Evolutionary conservation across 2,329 filamentous ascomycete genomes (phyloP), one percentile per base, ranked within the genome.

Genomic region (Hymenoscyphus linearis): DNA sequence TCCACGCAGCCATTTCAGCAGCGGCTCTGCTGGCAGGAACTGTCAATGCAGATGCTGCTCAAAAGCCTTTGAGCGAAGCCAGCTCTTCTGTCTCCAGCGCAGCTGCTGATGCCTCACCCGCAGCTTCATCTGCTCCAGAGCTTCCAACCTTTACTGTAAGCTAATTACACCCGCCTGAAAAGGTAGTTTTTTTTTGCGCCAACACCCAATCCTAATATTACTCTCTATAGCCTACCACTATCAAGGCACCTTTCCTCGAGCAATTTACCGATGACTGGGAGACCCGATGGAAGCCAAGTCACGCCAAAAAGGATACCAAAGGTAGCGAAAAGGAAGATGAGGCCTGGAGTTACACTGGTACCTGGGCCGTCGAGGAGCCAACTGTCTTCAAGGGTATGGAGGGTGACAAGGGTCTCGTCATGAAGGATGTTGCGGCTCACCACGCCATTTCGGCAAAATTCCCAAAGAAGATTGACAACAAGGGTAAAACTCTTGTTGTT

Each of bases 401-500:
- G 72, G 92, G 91, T 66, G 93, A 98, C 80, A 96, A 96, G 82
- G 95, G 93, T 78, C 86, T 99, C 70, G 93, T 99, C 66, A 86
- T 98, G 78, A 99, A 99, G 88, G 96, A 98, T 81, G 85, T 90
- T 68, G 95, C 95, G 69, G 95, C 95, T 71, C 95, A 99, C 81
- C 95, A 99, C 79, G 95, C 95, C 81, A 99, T 99, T 77, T 99
- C 95, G 56, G 91, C 95, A 80, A 98, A 98, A 80, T 98, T 99
- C 82, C 87, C 90, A 76, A 92, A 96, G 84, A 89, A 90, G 79
- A 90, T 99, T 74, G 89, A 97, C 79, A 95, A 96, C 85, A 98
- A 93, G 86, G 92, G 85, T 80, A 96, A 99, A 83, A 90, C 91
- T 63, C 85, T 99, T 57, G 95, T 99, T 69, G 91, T 99, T 59